phyloP scores from a whole-genome alignment of 305 asterid species.

The Solanum aculeatissimum region DNA sequence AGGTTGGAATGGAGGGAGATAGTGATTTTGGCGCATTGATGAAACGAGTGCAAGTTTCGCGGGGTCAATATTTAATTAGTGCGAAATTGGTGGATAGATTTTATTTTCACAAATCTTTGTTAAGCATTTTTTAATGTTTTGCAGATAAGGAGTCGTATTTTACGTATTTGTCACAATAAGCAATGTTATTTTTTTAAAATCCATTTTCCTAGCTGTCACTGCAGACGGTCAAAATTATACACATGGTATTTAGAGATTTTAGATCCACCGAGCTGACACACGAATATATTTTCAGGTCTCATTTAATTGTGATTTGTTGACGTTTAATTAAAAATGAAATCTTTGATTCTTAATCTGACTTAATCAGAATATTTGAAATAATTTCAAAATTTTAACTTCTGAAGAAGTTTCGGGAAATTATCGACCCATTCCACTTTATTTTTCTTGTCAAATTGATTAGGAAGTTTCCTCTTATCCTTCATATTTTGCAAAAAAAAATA shows the following conservation, averaged over 20 bases:
- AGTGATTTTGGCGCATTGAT: neutral
- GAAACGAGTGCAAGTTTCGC: neutral
- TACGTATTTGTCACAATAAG: neutral
- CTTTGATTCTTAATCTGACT: neutral
- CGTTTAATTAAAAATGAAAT: neutral
- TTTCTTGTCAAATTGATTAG: neutral
- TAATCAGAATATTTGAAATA: neutral
- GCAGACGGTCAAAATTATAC: conserved; percentile 7
- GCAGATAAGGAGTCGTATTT: neutral
- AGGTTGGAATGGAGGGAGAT: neutral
- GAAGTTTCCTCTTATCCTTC: neutral
- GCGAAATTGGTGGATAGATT: neutral
- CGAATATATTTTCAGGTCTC: neutral
- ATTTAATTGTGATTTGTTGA: neutral
- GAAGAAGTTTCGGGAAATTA: neutral
- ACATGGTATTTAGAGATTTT: neutral
- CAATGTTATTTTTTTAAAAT: neutral
- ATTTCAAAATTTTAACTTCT: neutral
- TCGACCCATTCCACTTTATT: neutral
- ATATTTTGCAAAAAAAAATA: neutral
- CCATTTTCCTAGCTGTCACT: neutral
- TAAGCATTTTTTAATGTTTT: neutral
- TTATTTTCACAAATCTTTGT: neutral
- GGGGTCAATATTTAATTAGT: conserved; percentile 2
- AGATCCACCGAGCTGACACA: neutral